These are phyloP conservation scores for Stachybotrys elegans DNA, from an alignment of 2,329 filamentous ascomycete genomes.

Conservation along the genomic window DNA sequence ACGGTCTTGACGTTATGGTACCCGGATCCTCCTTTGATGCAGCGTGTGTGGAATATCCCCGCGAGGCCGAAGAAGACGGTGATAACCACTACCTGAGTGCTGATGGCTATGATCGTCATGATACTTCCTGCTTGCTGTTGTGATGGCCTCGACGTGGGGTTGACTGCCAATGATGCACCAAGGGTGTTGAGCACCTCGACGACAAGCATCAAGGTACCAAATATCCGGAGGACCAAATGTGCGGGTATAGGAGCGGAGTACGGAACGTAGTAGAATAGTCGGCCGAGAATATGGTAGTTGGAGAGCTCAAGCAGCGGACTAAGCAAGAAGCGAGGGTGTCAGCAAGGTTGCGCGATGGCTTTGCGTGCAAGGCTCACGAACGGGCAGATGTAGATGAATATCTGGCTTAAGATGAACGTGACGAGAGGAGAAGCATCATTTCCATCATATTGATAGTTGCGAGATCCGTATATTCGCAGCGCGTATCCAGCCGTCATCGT, in stretches of 20 bases:
- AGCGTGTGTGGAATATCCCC: constrained; percentile 37
- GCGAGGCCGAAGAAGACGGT: constrained; percentile 37
- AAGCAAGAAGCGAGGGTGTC: not conserved
- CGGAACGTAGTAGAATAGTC: constrained; percentile 58
- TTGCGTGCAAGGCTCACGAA: constrained; percentile 16
- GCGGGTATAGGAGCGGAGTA: constrained; percentile 51
- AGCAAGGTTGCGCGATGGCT: not conserved
- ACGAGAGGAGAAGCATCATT: constrained; percentile 19
- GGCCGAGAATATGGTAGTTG: constrained; percentile 60
- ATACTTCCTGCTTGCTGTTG: constrained; percentile 28
- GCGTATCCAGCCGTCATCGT: constrained; percentile 50
- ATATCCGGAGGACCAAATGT: constrained; percentile 37
- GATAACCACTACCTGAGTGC: constrained; percentile 43
- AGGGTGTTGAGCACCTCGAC: constrained; percentile 43
- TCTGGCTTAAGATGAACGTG: constrained; percentile 39
- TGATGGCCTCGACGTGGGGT: constrained; percentile 21
- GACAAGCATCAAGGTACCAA: constrained; percentile 38
- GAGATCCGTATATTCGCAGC: constrained; percentile 44
- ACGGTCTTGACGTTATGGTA: constrained; percentile 1
- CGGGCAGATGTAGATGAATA: constrained; percentile 31
- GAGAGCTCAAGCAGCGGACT: constrained; percentile 57
- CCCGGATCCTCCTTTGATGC: constrained; percentile 7
- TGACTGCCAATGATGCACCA: constrained; percentile 34
- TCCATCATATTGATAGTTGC: constrained; percentile 35
- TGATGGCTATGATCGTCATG: constrained; percentile 36